Base-by-base conservation (phyloP, 306 rosid genomes). In the Cicer cuneatum region DNA sequence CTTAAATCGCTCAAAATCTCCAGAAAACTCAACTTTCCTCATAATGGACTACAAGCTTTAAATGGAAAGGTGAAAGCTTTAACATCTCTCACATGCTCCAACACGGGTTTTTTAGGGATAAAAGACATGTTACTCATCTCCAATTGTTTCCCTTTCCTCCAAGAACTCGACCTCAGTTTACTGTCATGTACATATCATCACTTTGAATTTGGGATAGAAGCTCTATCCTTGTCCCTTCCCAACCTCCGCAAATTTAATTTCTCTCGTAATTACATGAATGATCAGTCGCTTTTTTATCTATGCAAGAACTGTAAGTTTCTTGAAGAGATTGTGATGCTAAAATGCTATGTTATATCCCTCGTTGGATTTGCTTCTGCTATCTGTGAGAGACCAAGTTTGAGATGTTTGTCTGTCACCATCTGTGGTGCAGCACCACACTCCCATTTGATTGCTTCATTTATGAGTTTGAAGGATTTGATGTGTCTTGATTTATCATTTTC, bases 251-350 rank as follows among this genome's bases (percentile, higher is more conserved):
- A 66, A 86, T 45, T 86, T 74, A 70, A 88, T 57, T 80, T 92
- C 57, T 89, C 91, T 46, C 88, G 96, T 69, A 82, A 81, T 69
- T 18, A 79, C 67, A 68, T 90, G 40, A 68, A 82, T 8, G 77
- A 85, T 71, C 16, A 13, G 8, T 77, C 88, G 0, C 81, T 90
- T 68, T 6, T 66, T 19, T 73, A 10, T 11, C 48, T 88, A 15
- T 80, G 88, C 8, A 61, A 14, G 18, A 80, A 81, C 57, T 86
- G 93, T 53, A 24, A 53, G 40, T 40, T 37, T 38, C 74, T 92
- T 6, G 74, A 78, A 37, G 87, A 86, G 43, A 19, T 19, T 19
- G 21, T 90, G 1, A 18, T 90, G 10, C 29, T 42, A 15, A 58
- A 10, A 7, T 85, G 86, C 35, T 39, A 51, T 47, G 78, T 76